A percentile compares a stretch with the other conserved stretches of the same genome.
phyloP scores from a whole-genome alignment of 1,284 basidiomycete genomes.

The Rhodotorula sp. region DNA sequence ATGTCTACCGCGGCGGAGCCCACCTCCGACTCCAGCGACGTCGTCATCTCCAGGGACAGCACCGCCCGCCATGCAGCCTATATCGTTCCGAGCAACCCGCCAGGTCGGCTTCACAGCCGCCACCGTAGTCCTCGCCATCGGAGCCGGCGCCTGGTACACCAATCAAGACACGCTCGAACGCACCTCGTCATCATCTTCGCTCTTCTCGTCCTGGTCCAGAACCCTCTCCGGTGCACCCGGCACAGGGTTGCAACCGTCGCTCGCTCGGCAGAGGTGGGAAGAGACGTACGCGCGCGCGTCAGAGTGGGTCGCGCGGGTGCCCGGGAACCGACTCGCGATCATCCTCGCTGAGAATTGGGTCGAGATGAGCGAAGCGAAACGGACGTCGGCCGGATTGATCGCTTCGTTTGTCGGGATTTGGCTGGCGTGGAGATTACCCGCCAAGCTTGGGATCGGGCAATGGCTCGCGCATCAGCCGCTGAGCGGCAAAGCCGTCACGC shows the following conservation, averaged over 20 bases:
- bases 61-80: not conserved
- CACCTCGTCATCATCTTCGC: not conserved
- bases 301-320: not conserved
- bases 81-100: not conserved
- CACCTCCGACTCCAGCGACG: not conserved
- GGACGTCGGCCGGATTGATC: constrained; percentile 30
- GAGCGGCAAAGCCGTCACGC: constrained; percentile 18
- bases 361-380: constrained; percentile 28
- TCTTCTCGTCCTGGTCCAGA: constrained; percentile 5
- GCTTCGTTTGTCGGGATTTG: constrained; percentile 22
- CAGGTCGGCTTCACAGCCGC: constrained; percentile 16
- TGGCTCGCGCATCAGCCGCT: constrained; percentile 33
- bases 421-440: constrained; percentile 23
- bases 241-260: constrained; percentile 10
- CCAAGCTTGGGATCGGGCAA: not conserved
- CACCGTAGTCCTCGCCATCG: not conserved
- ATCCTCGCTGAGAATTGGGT: constrained; percentile 35
- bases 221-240: not conserved
- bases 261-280: constrained; percentile 17
- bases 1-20: not conserved
- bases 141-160: constrained; percentile 19
- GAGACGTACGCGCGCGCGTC: constrained; percentile 7
- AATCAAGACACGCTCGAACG: constrained; percentile 21
- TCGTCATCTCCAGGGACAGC: not conserved
- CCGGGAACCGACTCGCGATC: constrained; percentile 15